These are phyloP conservation scores for Simplicillium sp. DNA, from an alignment of 2,329 filamentous ascomycete species.

Conservation along the genomic window DNA sequence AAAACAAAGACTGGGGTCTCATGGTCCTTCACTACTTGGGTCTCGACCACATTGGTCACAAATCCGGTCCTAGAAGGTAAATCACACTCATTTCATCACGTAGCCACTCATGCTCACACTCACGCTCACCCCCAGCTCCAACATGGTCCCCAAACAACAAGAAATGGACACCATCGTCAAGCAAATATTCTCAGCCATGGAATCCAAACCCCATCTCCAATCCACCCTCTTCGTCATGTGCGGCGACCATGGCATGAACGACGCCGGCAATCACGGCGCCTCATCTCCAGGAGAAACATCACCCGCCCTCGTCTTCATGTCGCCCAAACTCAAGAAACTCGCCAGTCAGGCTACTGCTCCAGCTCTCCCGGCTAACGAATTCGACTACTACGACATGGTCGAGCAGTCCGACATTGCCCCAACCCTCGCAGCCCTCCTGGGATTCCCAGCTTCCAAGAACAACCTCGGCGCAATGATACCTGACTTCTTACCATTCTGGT, in stretches of 20 bases:
- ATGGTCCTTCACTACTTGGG: constrained; percentile 95
- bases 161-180: constrained; percentile 87
- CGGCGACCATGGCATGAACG: constrained; percentile 99
- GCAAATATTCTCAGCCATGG: constrained; percentile 67
- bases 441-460: constrained; percentile 81
- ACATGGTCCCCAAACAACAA: constrained; percentile 85
- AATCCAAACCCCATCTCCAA: constrained; percentile 57
- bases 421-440: constrained; percentile 76
- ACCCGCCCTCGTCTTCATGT: constrained; percentile 82
- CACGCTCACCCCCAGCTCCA: too few species aligned
- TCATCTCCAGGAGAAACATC: constrained; percentile 92
- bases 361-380: constrained; percentile 53
- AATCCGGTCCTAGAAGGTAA: constrained; percentile 77
- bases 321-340: constrained; percentile 64
- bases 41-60: constrained; percentile 95
- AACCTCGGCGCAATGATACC: constrained; percentile 81
- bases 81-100: not conserved
- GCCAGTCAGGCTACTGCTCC: constrained; percentile 39
- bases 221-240: constrained; percentile 78
- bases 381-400: constrained; percentile 75
- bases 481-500: constrained; percentile 72
- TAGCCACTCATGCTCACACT: constrained; percentile 4
- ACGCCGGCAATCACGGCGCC: constrained; percentile 92
- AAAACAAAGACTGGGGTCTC: constrained; percentile 75
- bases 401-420: constrained; percentile 93